Percentiles rank a stretch among this genome's conserved stretches.
These are phyloP conservation scores for Yamadazyma oceani DNA, from an alignment of 1,139 yeast genomes.

Conservation along the genomic window DNA sequence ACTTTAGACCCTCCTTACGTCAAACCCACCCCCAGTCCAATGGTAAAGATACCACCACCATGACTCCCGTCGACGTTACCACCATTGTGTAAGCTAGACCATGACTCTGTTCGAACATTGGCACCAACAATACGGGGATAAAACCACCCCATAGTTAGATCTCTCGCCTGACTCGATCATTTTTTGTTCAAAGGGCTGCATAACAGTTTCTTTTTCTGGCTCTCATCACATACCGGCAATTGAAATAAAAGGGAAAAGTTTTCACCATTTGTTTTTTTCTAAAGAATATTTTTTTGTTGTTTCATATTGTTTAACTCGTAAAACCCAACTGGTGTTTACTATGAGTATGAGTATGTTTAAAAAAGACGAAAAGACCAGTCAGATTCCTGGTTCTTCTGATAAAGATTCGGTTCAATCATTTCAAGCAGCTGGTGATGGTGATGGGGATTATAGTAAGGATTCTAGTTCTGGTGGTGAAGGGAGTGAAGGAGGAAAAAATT, in stretches of 20 bases:
- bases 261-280: not conserved
- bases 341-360: slow-evolving; percentile 1
- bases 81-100: no score
- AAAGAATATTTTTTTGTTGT: not conserved
- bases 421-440: not conserved
- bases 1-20: no score
- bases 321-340: not conserved
- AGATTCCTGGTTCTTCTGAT: not conserved
- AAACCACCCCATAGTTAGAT: no score
- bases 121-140: no score
- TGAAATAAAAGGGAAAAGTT: not conserved
- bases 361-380: not conserved
- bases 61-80: no score
- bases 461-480: not conserved
- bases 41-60: no score
- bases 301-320: not conserved
- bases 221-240: no score
- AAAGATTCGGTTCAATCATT: slow-evolving; percentile 1
- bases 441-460: not conserved
- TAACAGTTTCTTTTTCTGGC: not conserved
- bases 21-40: no score
- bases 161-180: not conserved
- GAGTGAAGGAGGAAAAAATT: not conserved
- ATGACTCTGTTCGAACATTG: no score
- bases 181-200: not conserved